Evolutionary conservation across 2,329 filamentous ascomycete genomes (phyloP).

Genomic region (Sclerotinia subarctica): DNA sequence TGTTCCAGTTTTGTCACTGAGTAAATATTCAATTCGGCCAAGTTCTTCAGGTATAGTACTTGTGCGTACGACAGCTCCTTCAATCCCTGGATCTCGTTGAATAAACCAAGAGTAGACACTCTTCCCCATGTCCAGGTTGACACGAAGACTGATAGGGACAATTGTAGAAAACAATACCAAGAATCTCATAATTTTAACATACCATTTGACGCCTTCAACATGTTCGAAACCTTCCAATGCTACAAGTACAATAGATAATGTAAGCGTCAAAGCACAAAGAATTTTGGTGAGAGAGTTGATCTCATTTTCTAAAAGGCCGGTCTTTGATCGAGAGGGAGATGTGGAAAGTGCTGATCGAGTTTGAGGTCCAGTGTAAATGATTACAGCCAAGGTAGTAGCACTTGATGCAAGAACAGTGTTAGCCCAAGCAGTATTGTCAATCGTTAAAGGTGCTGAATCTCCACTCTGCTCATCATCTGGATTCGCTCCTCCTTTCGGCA

Average conservation of each 20-base stretch:
- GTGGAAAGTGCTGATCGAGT: conserved; percentile 93
- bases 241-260: conserved; percentile 83
- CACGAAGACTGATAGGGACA: conserved; percentile 91
- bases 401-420: conserved; percentile 96
- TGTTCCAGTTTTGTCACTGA: conserved; percentile 98
- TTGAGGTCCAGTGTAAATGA: conserved; percentile 92
- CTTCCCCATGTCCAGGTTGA: conserved; percentile 97
- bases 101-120: conserved; percentile 96
- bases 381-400: conserved; percentile 80
- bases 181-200: conserved; percentile 97
- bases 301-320: conserved; percentile 87
- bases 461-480: conserved; percentile 36
- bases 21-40: conserved; percentile 89
- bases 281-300: conserved; percentile 98
- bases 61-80: conserved; percentile 87
- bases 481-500: conserved; percentile 30
- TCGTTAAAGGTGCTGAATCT: conserved; percentile 72
- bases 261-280: conserved; percentile 81
- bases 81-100: conserved; percentile 83
- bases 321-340: conserved; percentile 87
- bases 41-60: conserved; percentile 97
- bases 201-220: conserved; percentile 71
- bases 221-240: conserved; percentile 77
- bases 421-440: conserved; percentile 98
- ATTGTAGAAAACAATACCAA: conserved; percentile 98